Conservation (phyloP, 805 yeast species). For the Ogataea sp. region DNA sequence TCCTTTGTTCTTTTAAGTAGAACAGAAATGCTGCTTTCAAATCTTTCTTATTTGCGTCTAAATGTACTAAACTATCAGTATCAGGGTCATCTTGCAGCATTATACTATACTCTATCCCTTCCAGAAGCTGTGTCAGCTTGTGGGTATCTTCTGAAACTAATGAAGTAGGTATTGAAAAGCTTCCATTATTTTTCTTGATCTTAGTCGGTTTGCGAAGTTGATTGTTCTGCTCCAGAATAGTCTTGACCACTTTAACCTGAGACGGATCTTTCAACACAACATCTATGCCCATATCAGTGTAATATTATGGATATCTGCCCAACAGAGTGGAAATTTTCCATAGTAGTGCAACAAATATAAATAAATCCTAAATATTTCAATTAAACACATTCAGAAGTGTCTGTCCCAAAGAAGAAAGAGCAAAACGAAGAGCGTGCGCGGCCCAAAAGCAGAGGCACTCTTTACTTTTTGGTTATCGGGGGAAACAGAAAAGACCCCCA, state of each 20-base stretch:
- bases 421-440: too few species aligned
- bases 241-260: slow-evolving; percentile 4
- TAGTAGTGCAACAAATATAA: too few species aligned
- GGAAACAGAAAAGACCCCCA: too few species aligned
- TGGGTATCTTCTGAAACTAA: too few species aligned
- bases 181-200: not conserved
- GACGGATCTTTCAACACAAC: not conserved
- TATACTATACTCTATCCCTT: not conserved
- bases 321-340: too few species aligned
- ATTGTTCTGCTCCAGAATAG: slow-evolving; percentile 1
- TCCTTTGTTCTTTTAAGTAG: not conserved
- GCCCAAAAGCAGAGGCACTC: too few species aligned
- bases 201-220: slow-evolving; percentile 3
- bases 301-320: not conserved
- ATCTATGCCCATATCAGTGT: not conserved
- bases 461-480: too few species aligned
- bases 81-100: not conserved
- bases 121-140: not conserved
- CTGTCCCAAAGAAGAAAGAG: too few species aligned
- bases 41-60: not conserved
- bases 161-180: not conserved
- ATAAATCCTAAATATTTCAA: too few species aligned
- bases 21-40: not conserved
- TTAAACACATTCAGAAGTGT: too few species aligned
- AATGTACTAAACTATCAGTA: too few species aligned